phyloP scores from a whole-genome alignment of 1,139 yeast genomes.

The Hyphopichia burtonii region DNA sequence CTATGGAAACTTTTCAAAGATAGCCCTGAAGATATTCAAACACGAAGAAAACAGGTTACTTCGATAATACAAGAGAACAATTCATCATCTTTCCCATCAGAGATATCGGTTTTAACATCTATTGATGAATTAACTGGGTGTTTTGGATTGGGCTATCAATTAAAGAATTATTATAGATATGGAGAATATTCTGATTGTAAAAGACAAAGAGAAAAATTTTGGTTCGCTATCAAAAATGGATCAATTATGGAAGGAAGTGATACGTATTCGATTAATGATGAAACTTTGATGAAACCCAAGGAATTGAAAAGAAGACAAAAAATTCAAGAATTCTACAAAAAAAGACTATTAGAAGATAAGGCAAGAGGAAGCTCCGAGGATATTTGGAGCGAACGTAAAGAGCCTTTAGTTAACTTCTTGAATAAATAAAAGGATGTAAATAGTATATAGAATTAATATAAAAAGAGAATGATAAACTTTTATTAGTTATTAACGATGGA shows the following conservation, averaged over 20 bases:
- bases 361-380: constrained; percentile 76
- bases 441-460: neutral
- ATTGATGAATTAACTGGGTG: constrained; percentile 85
- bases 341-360: constrained; percentile 58
- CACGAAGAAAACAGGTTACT: constrained; percentile 31
- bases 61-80: constrained; percentile 26
- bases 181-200: constrained; percentile 75
- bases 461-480: neutral
- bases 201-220: constrained; percentile 68
- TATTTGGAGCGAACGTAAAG: constrained; percentile 64
- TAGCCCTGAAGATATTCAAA: constrained; percentile 31
- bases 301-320: constrained; percentile 50
- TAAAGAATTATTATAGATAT: constrained; percentile 75
- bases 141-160: constrained; percentile 87
- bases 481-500: neutral
- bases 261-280: constrained; percentile 30
- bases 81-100: constrained; percentile 34
- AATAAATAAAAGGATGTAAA: constrained; percentile 12
- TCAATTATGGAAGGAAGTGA: constrained; percentile 21
- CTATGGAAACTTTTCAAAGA: constrained; percentile 38
- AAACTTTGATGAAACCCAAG: constrained; percentile 23
- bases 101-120: constrained; percentile 58
- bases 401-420: constrained; percentile 26
- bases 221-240: constrained; percentile 72
- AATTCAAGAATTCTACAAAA: constrained; percentile 71